phyloP scores from a whole-genome alignment of 164 flowering plant genomes.

The Litsea cubeba region DNA sequence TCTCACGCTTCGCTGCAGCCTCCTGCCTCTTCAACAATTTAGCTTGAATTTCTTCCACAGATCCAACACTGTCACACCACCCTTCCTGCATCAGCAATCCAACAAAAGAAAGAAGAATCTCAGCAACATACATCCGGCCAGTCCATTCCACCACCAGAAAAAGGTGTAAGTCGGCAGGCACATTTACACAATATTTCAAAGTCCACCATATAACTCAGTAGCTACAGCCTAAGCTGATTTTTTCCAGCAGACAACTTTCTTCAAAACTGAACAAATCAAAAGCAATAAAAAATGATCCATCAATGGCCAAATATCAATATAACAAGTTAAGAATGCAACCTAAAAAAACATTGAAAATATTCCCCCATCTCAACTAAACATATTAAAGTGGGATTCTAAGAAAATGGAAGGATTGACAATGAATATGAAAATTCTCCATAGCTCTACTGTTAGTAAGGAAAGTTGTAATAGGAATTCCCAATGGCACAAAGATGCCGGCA shows the following conservation, averaged over 20 bases:
- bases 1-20: slow-evolving; percentile 98
- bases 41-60: slow-evolving; percentile 86
- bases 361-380: neutral
- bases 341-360: neutral
- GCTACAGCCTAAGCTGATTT: neutral
- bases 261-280: neutral
- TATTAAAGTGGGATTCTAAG: neutral
- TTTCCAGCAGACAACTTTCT: neutral
- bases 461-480: too few species aligned
- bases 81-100: slow-evolving; percentile 60
- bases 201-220: neutral
- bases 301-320: neutral
- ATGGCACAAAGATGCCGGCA: too few species aligned
- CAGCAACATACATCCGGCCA: neutral
- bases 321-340: neutral
- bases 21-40: slow-evolving; percentile 92
- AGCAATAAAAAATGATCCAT: neutral
- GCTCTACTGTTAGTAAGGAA: too few species aligned
- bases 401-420: neutral
- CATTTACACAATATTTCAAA: neutral
- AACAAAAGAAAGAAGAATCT: slow-evolving; percentile 2
- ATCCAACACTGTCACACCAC: slow-evolving; percentile 93
- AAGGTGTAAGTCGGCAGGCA: neutral
- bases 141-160: neutral
- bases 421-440: too few species aligned